phyloP scores from a whole-genome alignment of 2,329 filamentous ascomycete genomes.

The Diaporthe vaccinii region DNA sequence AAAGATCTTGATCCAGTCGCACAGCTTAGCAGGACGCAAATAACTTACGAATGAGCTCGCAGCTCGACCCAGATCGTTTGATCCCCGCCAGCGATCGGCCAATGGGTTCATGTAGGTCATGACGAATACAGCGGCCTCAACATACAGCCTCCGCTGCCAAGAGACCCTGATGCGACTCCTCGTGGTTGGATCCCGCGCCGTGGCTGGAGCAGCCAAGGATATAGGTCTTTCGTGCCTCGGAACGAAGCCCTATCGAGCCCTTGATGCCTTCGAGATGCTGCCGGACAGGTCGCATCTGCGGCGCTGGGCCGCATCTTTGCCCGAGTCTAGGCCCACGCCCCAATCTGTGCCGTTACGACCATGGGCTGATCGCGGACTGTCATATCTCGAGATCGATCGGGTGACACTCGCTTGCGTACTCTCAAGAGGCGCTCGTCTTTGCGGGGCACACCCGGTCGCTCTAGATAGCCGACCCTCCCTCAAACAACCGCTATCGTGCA shows the following conservation, averaged over 20 bases:
- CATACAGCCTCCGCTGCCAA: slow-evolving; percentile 9
- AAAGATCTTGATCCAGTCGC: not conserved
- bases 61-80: slow-evolving; percentile 4
- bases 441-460: slow-evolving; percentile 14
- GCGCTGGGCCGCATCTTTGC: not conserved
- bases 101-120: slow-evolving; percentile 26
- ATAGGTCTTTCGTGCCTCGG: not conserved
- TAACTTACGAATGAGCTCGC: not conserved
- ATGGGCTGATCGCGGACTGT: not conserved
- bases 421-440: not conserved
- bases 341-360: not conserved
- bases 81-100: slow-evolving; percentile 17
- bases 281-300: not conserved
- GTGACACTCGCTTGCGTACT: slow-evolving; percentile 3
- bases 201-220: not conserved
- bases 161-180: slow-evolving; percentile 16
- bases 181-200: not conserved
- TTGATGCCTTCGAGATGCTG: not conserved
- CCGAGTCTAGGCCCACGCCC: slow-evolving; percentile 5
- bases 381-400: slow-evolving; percentile 29
- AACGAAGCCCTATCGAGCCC: not conserved
- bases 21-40: not conserved
- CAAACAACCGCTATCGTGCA: not conserved
- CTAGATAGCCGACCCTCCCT: slow-evolving; percentile 32
- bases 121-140: not conserved